Evolutionary conservation across 495 filamentous ascomycete species (phyloP).

Genomic region (Xylona heveae): DNA sequence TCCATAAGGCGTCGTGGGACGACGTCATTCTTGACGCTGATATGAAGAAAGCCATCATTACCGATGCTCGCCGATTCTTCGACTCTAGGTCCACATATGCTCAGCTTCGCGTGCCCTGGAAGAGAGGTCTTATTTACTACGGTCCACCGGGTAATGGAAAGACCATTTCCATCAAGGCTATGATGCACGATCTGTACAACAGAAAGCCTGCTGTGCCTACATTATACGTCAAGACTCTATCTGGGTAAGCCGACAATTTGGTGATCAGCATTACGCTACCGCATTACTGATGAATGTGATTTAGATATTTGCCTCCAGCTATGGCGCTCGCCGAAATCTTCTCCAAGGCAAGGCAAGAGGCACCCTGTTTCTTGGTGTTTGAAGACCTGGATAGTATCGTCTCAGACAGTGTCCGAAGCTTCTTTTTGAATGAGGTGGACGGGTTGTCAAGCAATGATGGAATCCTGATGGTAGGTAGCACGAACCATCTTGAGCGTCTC

Average conservation of each 20-base stretch:
- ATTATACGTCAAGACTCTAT: conserved; percentile 12
- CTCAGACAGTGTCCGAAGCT: conserved; percentile 27
- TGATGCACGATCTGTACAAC: conserved; percentile 11
- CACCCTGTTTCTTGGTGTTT: conserved; percentile 30
- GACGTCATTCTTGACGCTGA: conserved; percentile 40
- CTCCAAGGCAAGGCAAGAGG: conserved; percentile 12
- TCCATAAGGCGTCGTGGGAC: conserved; percentile 35
- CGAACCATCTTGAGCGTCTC: conserved; percentile 30
- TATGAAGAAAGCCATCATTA: conserved; percentile 36
- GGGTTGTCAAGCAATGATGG: conserved; percentile 45
- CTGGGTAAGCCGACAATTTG: conserved; percentile 10
- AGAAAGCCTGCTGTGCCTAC: conserved; percentile 9
- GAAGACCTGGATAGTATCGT: conserved; percentile 49
- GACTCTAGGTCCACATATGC: conserved; percentile 27
- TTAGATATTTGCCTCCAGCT: too few species aligned
- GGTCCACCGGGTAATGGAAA: conserved; percentile 25
- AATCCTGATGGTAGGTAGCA: conserved; percentile 41
- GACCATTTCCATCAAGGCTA: not conserved
- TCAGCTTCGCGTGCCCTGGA: conserved; percentile 41
- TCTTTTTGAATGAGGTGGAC: conserved; percentile 54
- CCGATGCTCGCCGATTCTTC: conserved; percentile 40
- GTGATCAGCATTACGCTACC: too few species aligned
- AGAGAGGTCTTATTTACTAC: conserved; percentile 35
- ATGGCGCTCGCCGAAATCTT: conserved; percentile 10
- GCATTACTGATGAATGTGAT: too few species aligned